Base-by-base conservation (phyloP, 345 rosid genomes). In the Camelina hispida region DNA sequence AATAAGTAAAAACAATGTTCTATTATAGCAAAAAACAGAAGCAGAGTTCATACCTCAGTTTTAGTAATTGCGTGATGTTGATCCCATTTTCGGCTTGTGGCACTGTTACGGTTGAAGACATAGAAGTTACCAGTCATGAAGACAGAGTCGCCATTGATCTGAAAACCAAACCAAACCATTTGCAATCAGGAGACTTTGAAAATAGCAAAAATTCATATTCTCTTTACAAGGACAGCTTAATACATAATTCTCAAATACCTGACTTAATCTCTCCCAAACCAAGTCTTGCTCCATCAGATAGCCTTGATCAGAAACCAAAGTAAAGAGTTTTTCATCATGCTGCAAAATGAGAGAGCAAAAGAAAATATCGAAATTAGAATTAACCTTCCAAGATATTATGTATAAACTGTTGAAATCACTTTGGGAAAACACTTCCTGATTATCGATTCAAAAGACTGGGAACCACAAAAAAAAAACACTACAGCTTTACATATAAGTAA, bases 241-340 rank as follows among this genome's bases (percentile, higher is more conserved):
- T 34, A 32, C 11, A 50, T 16, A 16, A 48, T 10, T 72, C 10
- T 23, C 55, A 28, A 23, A 14, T 83, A 91, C 97, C 97, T 90
- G 85, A 73, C 85, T 81, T 48, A 91, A 74, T 78, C 84, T 90
- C 75, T 94, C 97, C 98, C 98, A 91, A 22, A 91, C 98, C 88
- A 94, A 76, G 76, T 91, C 87, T 35, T 84, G 86, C 81, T 94
- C 84, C 74, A 71, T 83, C 69, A 87, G 74, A 80, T 91, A 90
- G 72, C 98, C 96, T 80, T 87, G 90, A 84, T 91, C 96, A 10
- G 96, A 90, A 40, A 91, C 97, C 85, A 91, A 75, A 66, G 85
- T 94, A 79, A 91, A 90, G 17, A 94, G 97, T 74, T 83, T 84
- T 35, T 88, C 81, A 18, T 85, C 83, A 74, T 78, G 84, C 98